phyloP scores from a whole-genome alignment of 2,329 filamentous ascomycete species.

The Epichloe festucae region DNA sequence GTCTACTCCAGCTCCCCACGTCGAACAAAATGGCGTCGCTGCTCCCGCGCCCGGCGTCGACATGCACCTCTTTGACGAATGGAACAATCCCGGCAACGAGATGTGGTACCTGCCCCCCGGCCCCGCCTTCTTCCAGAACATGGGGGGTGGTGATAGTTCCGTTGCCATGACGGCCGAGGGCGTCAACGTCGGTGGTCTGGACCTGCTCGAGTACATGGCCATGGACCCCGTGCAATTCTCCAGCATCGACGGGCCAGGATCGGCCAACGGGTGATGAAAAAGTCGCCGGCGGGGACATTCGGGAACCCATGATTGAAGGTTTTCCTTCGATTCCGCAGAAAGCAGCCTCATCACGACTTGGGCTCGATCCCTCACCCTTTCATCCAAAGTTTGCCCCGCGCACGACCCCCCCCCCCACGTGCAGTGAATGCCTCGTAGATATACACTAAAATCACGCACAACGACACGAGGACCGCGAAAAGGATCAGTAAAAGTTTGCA shows the following conservation, averaged over 20 bases:
- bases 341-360: too few species aligned
- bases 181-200: slow-evolving; percentile 52
- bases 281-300: too few species aligned
- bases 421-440: too few species aligned
- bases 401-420: too few species aligned
- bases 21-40: slow-evolving; percentile 17
- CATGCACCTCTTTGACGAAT: slow-evolving; percentile 38
- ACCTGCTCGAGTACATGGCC: slow-evolving; percentile 55
- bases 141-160: slow-evolving; percentile 45
- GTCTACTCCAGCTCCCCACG: slow-evolving; percentile 32
- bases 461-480: too few species aligned
- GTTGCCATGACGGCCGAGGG: slow-evolving; percentile 56
- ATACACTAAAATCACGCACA: too few species aligned
- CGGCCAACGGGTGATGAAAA: background rate
- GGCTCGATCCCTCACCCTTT: too few species aligned
- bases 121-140: slow-evolving; percentile 51
- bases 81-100: slow-evolving; percentile 41
- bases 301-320: too few species aligned
- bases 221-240: slow-evolving; percentile 38
- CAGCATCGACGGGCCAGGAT: slow-evolving; percentile 16
- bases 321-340: too few species aligned
- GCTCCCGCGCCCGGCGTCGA: slow-evolving; percentile 17
- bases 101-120: slow-evolving; percentile 56
- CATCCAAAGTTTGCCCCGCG: too few species aligned
- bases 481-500: too few species aligned